Evolutionary conservation across 371 early-diverging fungal genomes (phyloP), one percentile per base, ranked within the genome.

Genomic region (Syncephalastrum contaminatum): DNA sequence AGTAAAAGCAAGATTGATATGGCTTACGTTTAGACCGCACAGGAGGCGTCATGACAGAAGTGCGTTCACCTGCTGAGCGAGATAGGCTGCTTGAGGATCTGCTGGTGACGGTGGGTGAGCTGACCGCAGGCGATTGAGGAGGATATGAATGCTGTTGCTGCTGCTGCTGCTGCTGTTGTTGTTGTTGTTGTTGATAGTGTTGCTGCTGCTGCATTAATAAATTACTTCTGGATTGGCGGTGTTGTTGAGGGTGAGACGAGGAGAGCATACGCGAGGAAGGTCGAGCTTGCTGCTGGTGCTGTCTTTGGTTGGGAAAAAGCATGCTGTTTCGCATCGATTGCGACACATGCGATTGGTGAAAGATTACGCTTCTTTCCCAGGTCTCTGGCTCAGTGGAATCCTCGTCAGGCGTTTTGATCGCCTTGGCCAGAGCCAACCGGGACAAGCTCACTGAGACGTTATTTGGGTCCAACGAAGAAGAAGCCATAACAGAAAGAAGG

Each of bases 331-430:
- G 56, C 52, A 64, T 64, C 8, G 51, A 16, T 51, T 60, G 47
- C 18, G 58, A 56, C 18, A 66, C 62, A 42, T 66, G 66, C 4
- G 66, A 62, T 42, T 66, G 66, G 53, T 62, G 54, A 30, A 66
- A 66, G 21, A 66, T 66, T 15, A 66, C 42, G 44, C 62, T 62
- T 22, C 61, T 66, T 41, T 46, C 43, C 66, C 66, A 66, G n/a
- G 62, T 58, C 25, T 66, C 66, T 25, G 62, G 54, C 13, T 60
- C 56, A 15, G 40, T 50, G 22, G 58, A 58, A 13, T 53, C 62
- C 24, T 45, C 45, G 41, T 56, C 59, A 15, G 66, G 62, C 14
- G 66, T 66, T 44, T 66, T 66, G 40, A 66, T 66, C 14, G 66
- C 66, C 24, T 53, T 58, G 20, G 66, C 66, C n/a, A 66, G 47